Evolutionary conservation across 495 filamentous ascomycete genomes (phyloP).

Genomic region (Paragyromitra xinjiangensis): DNA sequence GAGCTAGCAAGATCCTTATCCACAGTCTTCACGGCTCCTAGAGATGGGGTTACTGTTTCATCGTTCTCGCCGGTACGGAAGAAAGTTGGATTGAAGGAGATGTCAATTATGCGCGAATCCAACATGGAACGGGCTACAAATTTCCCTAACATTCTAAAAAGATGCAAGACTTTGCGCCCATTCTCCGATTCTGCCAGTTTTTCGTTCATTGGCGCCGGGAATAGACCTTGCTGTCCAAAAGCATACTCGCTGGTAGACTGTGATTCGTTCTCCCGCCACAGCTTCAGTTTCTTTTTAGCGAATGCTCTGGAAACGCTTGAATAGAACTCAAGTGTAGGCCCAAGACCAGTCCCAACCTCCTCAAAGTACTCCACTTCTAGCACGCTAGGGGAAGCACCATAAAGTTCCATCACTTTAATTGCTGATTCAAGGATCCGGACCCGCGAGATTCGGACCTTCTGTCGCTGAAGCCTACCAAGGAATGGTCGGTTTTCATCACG

Average conservation of each 20-base stretch:
- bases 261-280: constrained; percentile 95
- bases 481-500: constrained; percentile 85
- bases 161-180: constrained; percentile 80
- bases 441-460: constrained; percentile 96
- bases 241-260: constrained; percentile 80
- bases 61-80: constrained; percentile 86
- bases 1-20: constrained; percentile 87
- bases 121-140: constrained; percentile 99
- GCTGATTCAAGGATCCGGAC: constrained; percentile 94
- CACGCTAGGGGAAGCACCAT: constrained; percentile 92
- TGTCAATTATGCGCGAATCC: constrained; percentile 96
- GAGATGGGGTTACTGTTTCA: constrained; percentile 78
- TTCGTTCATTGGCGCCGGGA: constrained; percentile 90
- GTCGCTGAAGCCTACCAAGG: constrained; percentile 91
- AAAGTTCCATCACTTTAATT: constrained; percentile 99
- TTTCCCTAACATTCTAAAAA: constrained; percentile 95
- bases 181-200: constrained; percentile 76
- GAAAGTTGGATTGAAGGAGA: constrained; percentile 97
- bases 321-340: constrained; percentile 98
- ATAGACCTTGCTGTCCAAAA: constrained; percentile 84
- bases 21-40: constrained; percentile 91
- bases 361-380: constrained; percentile 99
- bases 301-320: constrained; percentile 98
- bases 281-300: constrained; percentile 92
- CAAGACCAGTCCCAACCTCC: constrained; percentile 95